A percentile compares a stretch with the other conserved stretches of the same genome.
Conservation (phyloP, 345 rosid genomes). For the Draba incana region DNA sequence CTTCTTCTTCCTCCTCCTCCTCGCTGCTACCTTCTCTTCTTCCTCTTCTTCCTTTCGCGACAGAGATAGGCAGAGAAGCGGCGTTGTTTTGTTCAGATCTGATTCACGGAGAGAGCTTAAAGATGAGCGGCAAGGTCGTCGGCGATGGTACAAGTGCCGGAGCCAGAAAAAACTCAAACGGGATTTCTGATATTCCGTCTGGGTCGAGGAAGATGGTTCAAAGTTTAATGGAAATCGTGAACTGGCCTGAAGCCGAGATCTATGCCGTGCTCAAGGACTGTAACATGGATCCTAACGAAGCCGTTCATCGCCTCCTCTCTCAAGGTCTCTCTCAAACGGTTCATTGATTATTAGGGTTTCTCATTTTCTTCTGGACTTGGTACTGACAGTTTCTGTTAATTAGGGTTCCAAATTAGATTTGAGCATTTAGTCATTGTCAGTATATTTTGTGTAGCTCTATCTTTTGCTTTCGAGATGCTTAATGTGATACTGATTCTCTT, state of each 20-base stretch:
- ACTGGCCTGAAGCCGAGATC: constrained; percentile 89
- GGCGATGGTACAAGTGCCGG: constrained; percentile 52
- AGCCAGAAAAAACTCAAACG: constrained; percentile 55
- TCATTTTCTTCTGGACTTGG: not conserved
- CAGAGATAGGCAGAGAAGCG: not conserved
- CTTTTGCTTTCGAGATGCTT: not conserved
- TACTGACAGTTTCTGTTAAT: not conserved
- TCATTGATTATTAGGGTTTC: not conserved
- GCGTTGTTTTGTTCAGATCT: constrained; percentile 39
- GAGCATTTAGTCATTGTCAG: not conserved
- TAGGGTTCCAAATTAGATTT: not conserved
- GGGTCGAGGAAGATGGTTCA: constrained; percentile 84
- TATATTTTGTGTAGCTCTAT: not conserved
- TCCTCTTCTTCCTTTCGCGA: constrained; percentile 20
- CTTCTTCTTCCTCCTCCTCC: not conserved
- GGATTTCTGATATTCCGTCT: constrained; percentile 67
- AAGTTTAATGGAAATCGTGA: constrained; percentile 88
- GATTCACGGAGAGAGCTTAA: constrained; percentile 13
- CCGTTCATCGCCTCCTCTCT: constrained; percentile 84
- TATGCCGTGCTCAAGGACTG: constrained; percentile 89
- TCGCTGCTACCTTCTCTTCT: no score
- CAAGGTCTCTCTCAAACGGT: constrained; percentile 57
- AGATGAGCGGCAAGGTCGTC: constrained; percentile 56
- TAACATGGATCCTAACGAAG: constrained; percentile 97
- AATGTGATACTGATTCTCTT: no score